These are phyloP conservation scores for Suhomyces vadensis DNA, from an alignment of 805 yeast genomes.

Conservation along the genomic window DNA sequence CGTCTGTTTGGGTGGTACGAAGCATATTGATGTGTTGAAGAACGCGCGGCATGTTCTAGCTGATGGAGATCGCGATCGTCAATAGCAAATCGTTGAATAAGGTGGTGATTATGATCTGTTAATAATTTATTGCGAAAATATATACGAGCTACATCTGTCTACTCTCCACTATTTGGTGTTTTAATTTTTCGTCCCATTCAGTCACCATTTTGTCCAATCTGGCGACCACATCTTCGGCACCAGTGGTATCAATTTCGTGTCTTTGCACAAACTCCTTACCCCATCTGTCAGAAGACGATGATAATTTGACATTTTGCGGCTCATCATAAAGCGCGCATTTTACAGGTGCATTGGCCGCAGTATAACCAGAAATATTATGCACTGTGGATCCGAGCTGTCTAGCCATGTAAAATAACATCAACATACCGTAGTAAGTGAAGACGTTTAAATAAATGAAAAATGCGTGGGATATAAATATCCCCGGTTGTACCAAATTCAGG, in stretches of 20 bases:
- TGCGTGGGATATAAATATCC: slow-evolving; percentile 84
- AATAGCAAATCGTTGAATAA: no score
- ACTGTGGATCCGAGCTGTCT: slow-evolving; percentile 81
- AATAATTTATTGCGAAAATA: no score
- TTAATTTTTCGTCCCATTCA: slow-evolving; percentile 76
- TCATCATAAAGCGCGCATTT: slow-evolving; percentile 51
- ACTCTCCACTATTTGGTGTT: slow-evolving; percentile 68
- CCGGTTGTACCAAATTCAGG: slow-evolving; percentile 88
- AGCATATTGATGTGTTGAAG: no score
- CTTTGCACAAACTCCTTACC: slow-evolving; percentile 67
- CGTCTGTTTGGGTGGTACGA: no score
- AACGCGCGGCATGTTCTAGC: no score
- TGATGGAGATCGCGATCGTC: no score
- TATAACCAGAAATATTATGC: slow-evolving; percentile 87
- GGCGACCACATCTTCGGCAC: slow-evolving; percentile 63
- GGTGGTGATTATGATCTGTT: no score
- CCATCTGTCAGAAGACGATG: slow-evolving; percentile 65
- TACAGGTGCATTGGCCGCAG: slow-evolving; percentile 85
- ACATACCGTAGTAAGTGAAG: slow-evolving; percentile 84
- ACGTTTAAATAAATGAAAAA: slow-evolving; percentile 74
- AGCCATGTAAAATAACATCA: slow-evolving; percentile 77
- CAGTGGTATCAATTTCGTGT: slow-evolving; percentile 60
- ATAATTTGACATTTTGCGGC: slow-evolving; percentile 55
- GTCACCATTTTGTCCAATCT: slow-evolving; percentile 56
- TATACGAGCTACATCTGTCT: slow-evolving; percentile 15